Base-by-base conservation (phyloP, 306 rosid species). In the Castanea crenata region DNA sequence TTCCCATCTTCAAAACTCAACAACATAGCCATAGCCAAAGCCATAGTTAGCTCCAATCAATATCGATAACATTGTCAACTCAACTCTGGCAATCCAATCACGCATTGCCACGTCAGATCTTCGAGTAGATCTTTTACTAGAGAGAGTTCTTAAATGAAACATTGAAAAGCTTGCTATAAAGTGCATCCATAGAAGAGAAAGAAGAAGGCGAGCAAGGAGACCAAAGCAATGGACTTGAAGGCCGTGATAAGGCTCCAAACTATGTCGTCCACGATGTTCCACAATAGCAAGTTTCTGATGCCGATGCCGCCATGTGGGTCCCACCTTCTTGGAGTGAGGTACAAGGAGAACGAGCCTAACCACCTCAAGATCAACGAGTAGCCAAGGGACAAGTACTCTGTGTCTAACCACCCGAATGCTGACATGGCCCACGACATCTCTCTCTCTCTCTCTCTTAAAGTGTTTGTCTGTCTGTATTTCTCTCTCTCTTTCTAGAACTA, bases 171-270 rank as follows among this genome's bases (percentile, higher is more conserved):
- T 10, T 3, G 38, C 38, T 5, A 92, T 57, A 94, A 21, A 49
- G 91, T 92, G 44, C 97, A 92, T 55, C 97, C 98, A 68, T 87
- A 94, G 91, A 87, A 94, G 56, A 92, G 59, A 77, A 92, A 92
- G 92, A 94, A 94, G 88, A 92, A 91, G 78, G 89, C 81, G 74
- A 94, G 93, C 90, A 91, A 89, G 31, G 97, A 89, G 68, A 83
- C 87, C 18, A 94, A 83, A 69, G 92, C 96, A 0, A 92, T 88
- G 8, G 97, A 91, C 35, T 94, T 97, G 23, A 91, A 82, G 9
- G 97, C 97, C 16, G 86, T 88, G 12, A 88, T 73, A 29, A 94
- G 27, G 4, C 87, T 76, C 97, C 97, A 94, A 21, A 92, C 29
- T 44, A 92, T 67, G 20, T 94, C 97, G 70, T 92, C 97, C 1